Base-by-base conservation (phyloP, 805 yeast genomes). In the Metschnikowia sp. region DNA sequence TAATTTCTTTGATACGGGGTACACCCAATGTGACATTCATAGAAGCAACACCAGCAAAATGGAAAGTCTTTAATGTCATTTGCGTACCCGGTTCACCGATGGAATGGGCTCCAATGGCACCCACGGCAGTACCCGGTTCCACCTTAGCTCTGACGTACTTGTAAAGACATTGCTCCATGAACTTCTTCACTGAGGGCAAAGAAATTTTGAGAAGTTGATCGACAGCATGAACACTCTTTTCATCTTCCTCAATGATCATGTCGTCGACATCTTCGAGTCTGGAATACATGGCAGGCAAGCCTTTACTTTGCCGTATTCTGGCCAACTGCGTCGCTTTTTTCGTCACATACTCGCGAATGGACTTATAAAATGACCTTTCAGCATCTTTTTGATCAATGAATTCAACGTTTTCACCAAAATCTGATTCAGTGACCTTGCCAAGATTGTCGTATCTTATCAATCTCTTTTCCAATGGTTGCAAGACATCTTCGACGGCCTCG, bases 61-160 rank as follows among this genome's bases (percentile, higher is more conserved):
- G 97, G 91, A 90, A 91, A 58, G 97, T 91, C 64, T 91, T 91
- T 70, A 91, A 78, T 2, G 97, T 91, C 97, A 91, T 91, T 70
- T 91, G 97, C 31, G 97, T 91, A 36, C 97, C 97, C 43, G 97
- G 97, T 66, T 91, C 97, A 75, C 97, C 97, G 71, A 91, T 91
- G 33, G 96, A 89, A 74, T 94, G 99, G 0, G 99, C 99, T 57
- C 98, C 99, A 70, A 94, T 91, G 26, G 99, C 98, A 56, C 99
- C 99, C 46, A 94, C 98, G 2, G 99, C 99, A 4, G 99, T 94
- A 52, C 98, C 99, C 1, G 99, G 99, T 66, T 94, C 99, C 13
- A 94, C 97, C 69, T 84, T 84, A 8, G 99, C 97, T 56, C 85
- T 78, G 45, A 82, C 81, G 62, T 94, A 94, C 69, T 94, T 94